A percentile compares a stretch with the other conserved stretches of the same genome.
Conservation (phyloP, 2,329 filamentous ascomycete genomes). For the Chaetomiaceae sp. region DNA sequence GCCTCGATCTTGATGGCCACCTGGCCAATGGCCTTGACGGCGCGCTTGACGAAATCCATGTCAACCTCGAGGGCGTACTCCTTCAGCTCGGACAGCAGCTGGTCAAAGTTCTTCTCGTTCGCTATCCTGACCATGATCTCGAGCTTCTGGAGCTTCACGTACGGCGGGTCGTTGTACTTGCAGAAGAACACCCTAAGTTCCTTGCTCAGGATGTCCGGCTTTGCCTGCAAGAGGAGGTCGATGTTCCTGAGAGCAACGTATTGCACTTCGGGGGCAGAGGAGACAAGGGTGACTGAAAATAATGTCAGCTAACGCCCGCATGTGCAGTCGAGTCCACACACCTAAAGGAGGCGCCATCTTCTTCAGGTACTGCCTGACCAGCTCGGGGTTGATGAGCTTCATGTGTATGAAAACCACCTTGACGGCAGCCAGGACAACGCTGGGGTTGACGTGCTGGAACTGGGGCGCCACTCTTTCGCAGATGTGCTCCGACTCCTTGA, state of each 20-base stretch:
- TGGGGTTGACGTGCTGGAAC: constrained; percentile 97
- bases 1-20: constrained; percentile 98
- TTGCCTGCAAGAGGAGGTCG: constrained; percentile 89
- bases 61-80: constrained; percentile 98
- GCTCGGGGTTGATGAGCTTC: constrained; percentile 72
- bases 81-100: constrained; percentile 88
- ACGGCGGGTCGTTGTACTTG: constrained; percentile 98
- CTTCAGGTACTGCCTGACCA: constrained; percentile 82
- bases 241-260: constrained; percentile 97
- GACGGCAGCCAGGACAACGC: constrained; percentile 93
- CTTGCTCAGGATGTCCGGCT: constrained; percentile 94
- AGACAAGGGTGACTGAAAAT: constrained; percentile 80
- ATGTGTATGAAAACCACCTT: constrained; percentile 98
- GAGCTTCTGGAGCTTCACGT: constrained; percentile 94
- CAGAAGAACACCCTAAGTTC: constrained; percentile 98
- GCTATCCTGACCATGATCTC: constrained; percentile 99
- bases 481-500: constrained; percentile 96
- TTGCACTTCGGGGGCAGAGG: constrained; percentile 93
- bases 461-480: constrained; percentile 94
- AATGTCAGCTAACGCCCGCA: constrained; percentile 24
- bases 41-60: constrained; percentile 95
- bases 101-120: constrained; percentile 94
- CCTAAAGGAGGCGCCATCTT: constrained; percentile 97
- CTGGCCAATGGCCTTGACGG: constrained; percentile 94
- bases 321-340: constrained; percentile 39